These are phyloP conservation scores for Wickerhamomyces sp. DNA, from an alignment of 1,139 yeast species.

Conservation along the genomic window DNA sequence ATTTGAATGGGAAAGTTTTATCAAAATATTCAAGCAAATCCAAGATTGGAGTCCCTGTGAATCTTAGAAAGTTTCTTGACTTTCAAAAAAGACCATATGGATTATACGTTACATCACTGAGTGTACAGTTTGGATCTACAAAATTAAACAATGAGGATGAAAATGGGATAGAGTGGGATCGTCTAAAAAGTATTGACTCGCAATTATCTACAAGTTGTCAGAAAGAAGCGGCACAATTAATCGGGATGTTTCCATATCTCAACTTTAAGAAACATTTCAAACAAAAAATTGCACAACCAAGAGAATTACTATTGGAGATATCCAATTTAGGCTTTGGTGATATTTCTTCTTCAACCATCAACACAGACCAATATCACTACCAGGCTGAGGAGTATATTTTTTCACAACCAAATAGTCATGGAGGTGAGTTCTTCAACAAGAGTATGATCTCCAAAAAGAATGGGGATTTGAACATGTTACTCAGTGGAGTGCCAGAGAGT, in stretches of 20 bases:
- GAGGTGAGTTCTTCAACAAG: slow-evolving; percentile 4
- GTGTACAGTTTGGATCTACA: not conserved
- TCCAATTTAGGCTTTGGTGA: slow-evolving; percentile 13
- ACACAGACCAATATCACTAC: too few species aligned
- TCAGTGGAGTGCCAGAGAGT: slow-evolving; percentile 6
- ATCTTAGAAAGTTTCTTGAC: slow-evolving; percentile 8
- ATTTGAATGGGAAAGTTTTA: slow-evolving; percentile 1
- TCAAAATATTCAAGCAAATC: not conserved
- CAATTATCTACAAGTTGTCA: not conserved
- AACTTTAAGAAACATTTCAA: slow-evolving; percentile 1
- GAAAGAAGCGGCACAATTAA: slow-evolving; percentile 3
- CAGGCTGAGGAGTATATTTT: slow-evolving; percentile 9
- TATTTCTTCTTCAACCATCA: not conserved
- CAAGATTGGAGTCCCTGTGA: slow-evolving; percentile 10
- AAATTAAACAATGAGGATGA: not conserved
- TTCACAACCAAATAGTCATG: slow-evolving; percentile 12
- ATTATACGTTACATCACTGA: slow-evolving; percentile 8
- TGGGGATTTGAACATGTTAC: slow-evolving; percentile 1
- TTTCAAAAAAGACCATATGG: slow-evolving; percentile 10
- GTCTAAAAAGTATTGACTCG: not conserved
- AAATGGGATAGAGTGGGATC: slow-evolving; percentile 6
- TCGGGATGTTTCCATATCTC: slow-evolving; percentile 12
- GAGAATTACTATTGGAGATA: slow-evolving; percentile 8
- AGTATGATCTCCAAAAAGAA: slow-evolving; percentile 3
- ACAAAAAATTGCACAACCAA: not conserved